Conservation (phyloP, 108 stramenopile species). For the Cyclotella sp. region DNA sequence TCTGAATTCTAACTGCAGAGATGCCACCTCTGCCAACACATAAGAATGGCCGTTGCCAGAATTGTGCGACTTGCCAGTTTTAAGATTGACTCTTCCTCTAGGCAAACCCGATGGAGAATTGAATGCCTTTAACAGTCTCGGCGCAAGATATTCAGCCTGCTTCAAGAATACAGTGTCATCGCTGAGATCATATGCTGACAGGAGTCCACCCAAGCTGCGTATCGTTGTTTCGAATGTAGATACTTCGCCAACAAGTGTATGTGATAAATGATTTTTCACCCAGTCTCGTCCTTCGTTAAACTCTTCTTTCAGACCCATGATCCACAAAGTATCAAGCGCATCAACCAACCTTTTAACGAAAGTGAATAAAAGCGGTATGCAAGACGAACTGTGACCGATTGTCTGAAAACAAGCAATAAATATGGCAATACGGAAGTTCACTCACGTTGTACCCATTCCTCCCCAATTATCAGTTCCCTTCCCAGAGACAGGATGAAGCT, state of each 20-base stretch:
- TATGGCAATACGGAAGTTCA: background rate
- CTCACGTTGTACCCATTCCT: slow-evolving; percentile 86
- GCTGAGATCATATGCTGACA: slow-evolving; percentile 91
- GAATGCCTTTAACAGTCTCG: slow-evolving; percentile 72
- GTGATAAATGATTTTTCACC: slow-evolving; percentile 74
- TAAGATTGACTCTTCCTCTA: slow-evolving; percentile 59
- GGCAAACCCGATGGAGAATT: slow-evolving; percentile 81
- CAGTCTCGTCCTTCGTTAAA: slow-evolving; percentile 90
- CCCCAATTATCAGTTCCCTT: slow-evolving; percentile 74
- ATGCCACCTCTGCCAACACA: slow-evolving; percentile 87
- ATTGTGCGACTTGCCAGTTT: slow-evolving; percentile 49
- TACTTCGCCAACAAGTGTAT: slow-evolving; percentile 66
- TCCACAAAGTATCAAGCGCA: slow-evolving; percentile 95
- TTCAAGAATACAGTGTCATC: slow-evolving; percentile 74
- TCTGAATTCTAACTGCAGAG: slow-evolving; percentile 93
- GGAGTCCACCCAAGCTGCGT: slow-evolving; percentile 93
- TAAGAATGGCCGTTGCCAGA: slow-evolving; percentile 45
- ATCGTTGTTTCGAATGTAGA: slow-evolving; percentile 98
- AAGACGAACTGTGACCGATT: background rate
- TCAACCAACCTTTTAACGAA: slow-evolving; percentile 75
- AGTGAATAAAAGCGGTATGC: background rate
- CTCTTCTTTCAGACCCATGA: slow-evolving; percentile 95
- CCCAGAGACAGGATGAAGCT: slow-evolving; percentile 65
- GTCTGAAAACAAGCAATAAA: background rate
- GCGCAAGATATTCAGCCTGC: slow-evolving; percentile 80